Percentiles rank a stretch among this genome's conserved stretches.
These are phyloP conservation scores for Xerophyta viscosa DNA, from an alignment of 106 monocot species.

Conservation along the genomic window DNA sequence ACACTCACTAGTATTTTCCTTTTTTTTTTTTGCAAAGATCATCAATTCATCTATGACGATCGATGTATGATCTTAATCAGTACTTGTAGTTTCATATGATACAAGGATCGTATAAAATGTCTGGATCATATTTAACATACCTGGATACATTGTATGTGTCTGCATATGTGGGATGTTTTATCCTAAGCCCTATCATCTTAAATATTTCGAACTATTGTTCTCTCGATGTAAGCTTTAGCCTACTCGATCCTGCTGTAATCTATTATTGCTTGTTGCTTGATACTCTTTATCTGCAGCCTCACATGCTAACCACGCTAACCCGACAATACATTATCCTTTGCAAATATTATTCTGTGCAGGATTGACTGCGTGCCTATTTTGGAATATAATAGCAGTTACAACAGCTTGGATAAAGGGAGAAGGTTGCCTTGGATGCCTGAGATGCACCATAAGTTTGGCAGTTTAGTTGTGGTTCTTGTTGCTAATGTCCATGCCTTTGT, in stretches of 20 bases:
- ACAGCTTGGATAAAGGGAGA: slow-evolving; percentile 69
- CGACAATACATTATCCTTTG: background rate
- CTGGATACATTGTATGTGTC: too few species aligned
- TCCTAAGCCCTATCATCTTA: too few species aligned
- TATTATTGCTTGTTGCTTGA: background rate
- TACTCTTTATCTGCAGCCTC: background rate
- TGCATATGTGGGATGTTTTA: too few species aligned
- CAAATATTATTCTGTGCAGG: slow-evolving; percentile 18
- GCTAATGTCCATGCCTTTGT: slow-evolving; percentile 3
- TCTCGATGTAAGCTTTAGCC: background rate
- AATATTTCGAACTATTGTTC: too few species aligned
- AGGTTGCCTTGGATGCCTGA: slow-evolving; percentile 16
- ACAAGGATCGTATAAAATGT: too few species aligned
- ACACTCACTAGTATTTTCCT: too few species aligned
- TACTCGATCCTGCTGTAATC: background rate
- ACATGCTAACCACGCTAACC: background rate
- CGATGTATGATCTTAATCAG: too few species aligned
- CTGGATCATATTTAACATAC: too few species aligned
- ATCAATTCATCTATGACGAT: too few species aligned
- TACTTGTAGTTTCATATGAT: too few species aligned
- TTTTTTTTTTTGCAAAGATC: too few species aligned
- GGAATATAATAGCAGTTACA: slow-evolving; percentile 68
- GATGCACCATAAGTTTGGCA: background rate
- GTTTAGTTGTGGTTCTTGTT: background rate
- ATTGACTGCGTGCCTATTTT: slow-evolving; percentile 40